Conservation (phyloP, 108 stramenopile species). For the Nitzschia sp. region DNA sequence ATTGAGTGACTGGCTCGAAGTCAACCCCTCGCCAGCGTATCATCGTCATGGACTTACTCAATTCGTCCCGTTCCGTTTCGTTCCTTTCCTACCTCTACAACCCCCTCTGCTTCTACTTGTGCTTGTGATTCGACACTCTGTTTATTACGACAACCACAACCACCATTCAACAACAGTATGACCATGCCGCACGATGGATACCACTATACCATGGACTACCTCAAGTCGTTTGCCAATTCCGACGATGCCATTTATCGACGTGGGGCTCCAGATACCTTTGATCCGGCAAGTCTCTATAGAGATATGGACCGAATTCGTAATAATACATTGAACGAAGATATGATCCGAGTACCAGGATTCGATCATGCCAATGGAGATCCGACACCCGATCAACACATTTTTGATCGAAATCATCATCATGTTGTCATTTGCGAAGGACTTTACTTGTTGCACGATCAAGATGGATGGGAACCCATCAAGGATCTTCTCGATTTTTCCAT, state of each 20-base stretch:
- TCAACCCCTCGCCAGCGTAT: too few relatives aligned
- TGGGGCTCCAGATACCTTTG: conserved; percentile 53
- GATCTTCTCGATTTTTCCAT: conserved; percentile 39
- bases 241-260: conserved; percentile 53
- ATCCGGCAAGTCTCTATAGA: background rate
- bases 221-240: conserved; percentile 32
- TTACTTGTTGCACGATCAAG: conserved; percentile 49
- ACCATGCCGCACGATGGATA: conserved; percentile 51
- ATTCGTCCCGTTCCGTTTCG: too few relatives aligned
- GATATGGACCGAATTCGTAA: conserved; percentile 34
- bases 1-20: too few relatives aligned
- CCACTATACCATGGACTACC: conserved; percentile 33
- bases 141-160: too few relatives aligned
- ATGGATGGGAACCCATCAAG: conserved; percentile 43
- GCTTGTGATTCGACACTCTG: too few relatives aligned
- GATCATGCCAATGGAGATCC: conserved; percentile 62
- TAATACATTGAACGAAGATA: conserved; percentile 6
- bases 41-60: too few relatives aligned
- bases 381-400: conserved; percentile 33
- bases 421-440: conserved; percentile 55
- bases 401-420: conserved; percentile 33
- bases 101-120: too few relatives aligned
- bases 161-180: too few relatives aligned
- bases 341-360: conserved; percentile 44
- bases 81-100: too few relatives aligned